Conservation (phyloP, 1,284 basidiomycete species). For the Bondarzewia mesenterica region DNA sequence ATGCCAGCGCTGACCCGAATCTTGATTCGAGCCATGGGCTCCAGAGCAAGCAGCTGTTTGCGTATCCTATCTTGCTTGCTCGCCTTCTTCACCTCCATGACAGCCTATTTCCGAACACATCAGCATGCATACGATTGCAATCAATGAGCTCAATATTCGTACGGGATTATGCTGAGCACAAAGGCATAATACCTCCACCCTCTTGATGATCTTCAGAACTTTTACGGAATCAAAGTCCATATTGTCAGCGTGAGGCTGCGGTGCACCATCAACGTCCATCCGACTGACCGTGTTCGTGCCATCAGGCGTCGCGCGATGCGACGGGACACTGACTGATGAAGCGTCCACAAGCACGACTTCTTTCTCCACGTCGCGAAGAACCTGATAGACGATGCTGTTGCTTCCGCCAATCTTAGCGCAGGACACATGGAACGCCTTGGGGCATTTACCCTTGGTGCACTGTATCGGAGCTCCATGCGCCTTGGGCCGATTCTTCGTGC, state of each 20-base stretch:
- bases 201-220: slow-evolving; percentile 60
- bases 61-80: slow-evolving; percentile 60
- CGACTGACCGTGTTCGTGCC: not conserved
- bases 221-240: slow-evolving; percentile 21
- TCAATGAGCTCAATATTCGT: slow-evolving; percentile 22
- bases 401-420: slow-evolving; percentile 67
- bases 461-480: slow-evolving; percentile 87
- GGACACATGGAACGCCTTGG: slow-evolving; percentile 88
- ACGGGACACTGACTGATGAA: slow-evolving; percentile 1
- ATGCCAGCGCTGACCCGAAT: slow-evolving; percentile 71
- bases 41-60: slow-evolving; percentile 58
- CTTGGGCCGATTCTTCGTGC: slow-evolving; percentile 59
- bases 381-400: slow-evolving; percentile 48
- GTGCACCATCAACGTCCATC: slow-evolving; percentile 15
- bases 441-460: slow-evolving; percentile 89
- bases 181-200: slow-evolving; percentile 63
- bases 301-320: slow-evolving; percentile 3
- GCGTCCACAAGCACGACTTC: slow-evolving; percentile 57
- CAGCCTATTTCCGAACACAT: slow-evolving; percentile 33
- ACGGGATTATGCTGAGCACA: slow-evolving; percentile 83
- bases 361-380: slow-evolving; percentile 66
- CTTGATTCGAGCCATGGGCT: slow-evolving; percentile 67
- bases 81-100: slow-evolving; percentile 65
- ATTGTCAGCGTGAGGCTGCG: slow-evolving; percentile 3
- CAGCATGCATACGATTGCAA: slow-evolving; percentile 1